Conservation (phyloP, 306 rosid species). For the Sindora glabra region DNA sequence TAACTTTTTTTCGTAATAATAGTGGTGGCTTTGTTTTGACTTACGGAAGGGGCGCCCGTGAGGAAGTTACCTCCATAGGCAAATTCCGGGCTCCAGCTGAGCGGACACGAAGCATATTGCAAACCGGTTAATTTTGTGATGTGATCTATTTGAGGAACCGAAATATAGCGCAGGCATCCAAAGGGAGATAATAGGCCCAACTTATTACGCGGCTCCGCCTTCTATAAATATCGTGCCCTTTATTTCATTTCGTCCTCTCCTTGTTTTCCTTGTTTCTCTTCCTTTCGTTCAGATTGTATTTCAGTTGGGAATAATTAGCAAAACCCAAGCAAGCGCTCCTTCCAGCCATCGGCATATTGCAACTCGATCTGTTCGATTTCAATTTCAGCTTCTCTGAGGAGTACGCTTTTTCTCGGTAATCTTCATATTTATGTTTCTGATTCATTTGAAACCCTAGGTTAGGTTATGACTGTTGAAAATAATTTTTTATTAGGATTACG, state of each 20-base stretch:
- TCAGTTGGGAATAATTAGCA: background rate
- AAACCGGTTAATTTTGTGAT: background rate
- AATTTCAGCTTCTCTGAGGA: background rate
- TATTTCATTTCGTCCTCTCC: too few species aligned
- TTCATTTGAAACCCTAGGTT: background rate
- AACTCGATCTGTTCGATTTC: background rate
- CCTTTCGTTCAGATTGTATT: background rate
- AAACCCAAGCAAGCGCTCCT: constrained; percentile 12
- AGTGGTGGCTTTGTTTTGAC: too few species aligned
- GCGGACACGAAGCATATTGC: constrained; percentile 2
- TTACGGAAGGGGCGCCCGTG: too few species aligned
- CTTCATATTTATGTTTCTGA: background rate
- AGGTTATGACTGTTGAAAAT: background rate
- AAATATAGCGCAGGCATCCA: too few species aligned
- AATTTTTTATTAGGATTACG: background rate
- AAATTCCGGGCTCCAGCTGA: too few species aligned
- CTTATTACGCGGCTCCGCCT: too few species aligned
- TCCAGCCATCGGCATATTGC: background rate
- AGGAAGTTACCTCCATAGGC: too few species aligned
- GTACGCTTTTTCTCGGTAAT: constrained; percentile 4
- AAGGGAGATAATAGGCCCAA: too few species aligned
- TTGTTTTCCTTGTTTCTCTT: background rate
- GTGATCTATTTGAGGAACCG: background rate
- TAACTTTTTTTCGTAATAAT: too few species aligned
- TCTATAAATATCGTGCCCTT: background rate